Base-by-base conservation (phyloP, 192 early-diverging fungal genomes). In the Nowakowskiella sp. region DNA sequence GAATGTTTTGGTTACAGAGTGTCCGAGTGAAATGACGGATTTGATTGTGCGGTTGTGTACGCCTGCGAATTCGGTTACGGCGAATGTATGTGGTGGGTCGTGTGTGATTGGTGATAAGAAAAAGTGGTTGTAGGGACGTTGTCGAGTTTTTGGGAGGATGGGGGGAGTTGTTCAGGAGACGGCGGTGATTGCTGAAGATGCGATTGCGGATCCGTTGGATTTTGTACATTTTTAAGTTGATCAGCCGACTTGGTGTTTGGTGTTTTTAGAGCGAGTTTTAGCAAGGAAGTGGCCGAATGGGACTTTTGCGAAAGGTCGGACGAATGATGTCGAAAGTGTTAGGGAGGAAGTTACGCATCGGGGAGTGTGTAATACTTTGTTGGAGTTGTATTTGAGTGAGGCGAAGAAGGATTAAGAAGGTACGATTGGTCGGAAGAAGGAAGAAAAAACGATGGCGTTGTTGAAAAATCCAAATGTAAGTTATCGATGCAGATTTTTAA, bases 161-260 rank as follows among this genome's bases (percentile, higher is more conserved):
- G 5, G 54, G 54, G n/a, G n/a, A n/a, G n/a, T n/a, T n/a, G 55
- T 44, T 8, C 28, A 8, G 6, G 32, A 39, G 2, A 24, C 13
- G 3, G 9, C 13, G 9, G 48, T 28, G 0, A 25, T 23, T 19
- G 25, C 58, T 1, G 21, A 7, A 25, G 56, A 56, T n/a, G 16
- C 26, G 24, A 55, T 21, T 6, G 63, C 61, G 3, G n/a, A 28
- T n/a, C 64, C 71, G 7, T 67, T 70, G 32, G 64, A 67, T n/a
- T 91, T 94, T 34, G 83, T 91, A 74, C 86, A 85, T 33, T 65
- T 94, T 24, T 98, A 90, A 77, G 91, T 92, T 1, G 85, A 88
- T 29, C 74, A 84, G 44, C 84, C 87, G 0, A 71, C 81, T 2
- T 89, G 85, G 74, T 74, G 92, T 5, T 81, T 86, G 0, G 62